A percentile compares a stretch with the other conserved stretches of the same genome.
Conservation (phyloP, 495 filamentous ascomycete genomes). For the Trichoderma orchidacearum region DNA sequence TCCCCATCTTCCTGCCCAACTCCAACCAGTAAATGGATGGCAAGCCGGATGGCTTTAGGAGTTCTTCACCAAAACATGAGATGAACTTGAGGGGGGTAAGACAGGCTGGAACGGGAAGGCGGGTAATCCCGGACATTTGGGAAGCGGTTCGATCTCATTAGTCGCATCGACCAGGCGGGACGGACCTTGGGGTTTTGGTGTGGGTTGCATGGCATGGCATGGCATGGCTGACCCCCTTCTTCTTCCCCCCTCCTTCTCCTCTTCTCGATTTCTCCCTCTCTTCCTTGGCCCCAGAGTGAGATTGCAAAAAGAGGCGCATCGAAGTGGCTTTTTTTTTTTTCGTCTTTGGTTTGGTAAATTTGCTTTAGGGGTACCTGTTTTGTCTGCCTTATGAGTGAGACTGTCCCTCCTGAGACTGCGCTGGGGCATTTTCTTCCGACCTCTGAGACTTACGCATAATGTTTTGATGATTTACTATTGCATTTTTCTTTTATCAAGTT, state of each 20-base stretch:
- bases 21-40: neutral
- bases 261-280: neutral
- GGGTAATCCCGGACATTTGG: neutral
- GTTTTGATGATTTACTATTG: neutral
- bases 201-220: neutral
- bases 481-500: neutral
- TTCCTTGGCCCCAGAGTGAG: no score
- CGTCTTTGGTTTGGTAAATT: no score
- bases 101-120: neutral
- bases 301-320: no score
- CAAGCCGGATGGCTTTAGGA: neutral
- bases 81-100: neutral
- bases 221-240: no score
- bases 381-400: no score
- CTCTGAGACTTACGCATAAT: neutral
- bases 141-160: neutral
- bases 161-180: neutral
- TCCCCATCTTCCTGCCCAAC: neutral
- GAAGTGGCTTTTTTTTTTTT: no score
- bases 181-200: neutral
- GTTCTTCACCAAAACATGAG: neutral
- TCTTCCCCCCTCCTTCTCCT: neutral
- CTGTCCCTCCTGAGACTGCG: no score
- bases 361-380: no score
- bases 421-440: neutral